phyloP scores from a whole-genome alignment of 345 rosid species.

The Linum usitatissimum region DNA sequence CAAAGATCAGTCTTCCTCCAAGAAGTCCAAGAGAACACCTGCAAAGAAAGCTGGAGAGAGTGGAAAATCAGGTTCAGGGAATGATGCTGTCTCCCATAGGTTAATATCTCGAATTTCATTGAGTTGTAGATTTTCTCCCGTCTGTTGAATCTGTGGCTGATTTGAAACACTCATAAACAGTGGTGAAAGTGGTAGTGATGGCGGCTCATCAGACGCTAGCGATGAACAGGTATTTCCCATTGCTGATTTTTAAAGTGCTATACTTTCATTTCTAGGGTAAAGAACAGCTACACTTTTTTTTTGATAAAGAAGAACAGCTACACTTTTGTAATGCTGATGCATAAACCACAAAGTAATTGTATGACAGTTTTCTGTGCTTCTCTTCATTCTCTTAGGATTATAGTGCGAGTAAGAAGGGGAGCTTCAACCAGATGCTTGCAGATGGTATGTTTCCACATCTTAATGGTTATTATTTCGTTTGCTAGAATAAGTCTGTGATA shows the following conservation, averaged over 20 bases:
- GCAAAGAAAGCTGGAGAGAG: constrained; percentile 52
- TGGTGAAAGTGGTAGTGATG: constrained; percentile 82
- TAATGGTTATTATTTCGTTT: constrained; percentile 1
- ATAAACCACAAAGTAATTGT: neutral
- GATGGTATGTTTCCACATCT: constrained; percentile 42
- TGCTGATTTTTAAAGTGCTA: neutral
- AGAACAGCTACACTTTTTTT: neutral
- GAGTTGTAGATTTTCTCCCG: neutral
- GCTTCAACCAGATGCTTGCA: constrained; percentile 71
- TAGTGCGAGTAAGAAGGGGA: constrained; percentile 47
- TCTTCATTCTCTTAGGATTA: constrained; percentile 34
- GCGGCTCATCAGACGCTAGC: constrained; percentile 84
- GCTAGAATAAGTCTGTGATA: constrained; percentile 13
- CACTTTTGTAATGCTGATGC: neutral
- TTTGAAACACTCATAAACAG: constrained; percentile 32
- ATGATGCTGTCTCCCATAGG: constrained; percentile 83
- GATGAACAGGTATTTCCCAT: constrained; percentile 54
- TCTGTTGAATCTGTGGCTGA: constrained; percentile 8
- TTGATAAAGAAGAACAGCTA: neutral
- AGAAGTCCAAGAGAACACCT: constrained; percentile 50
- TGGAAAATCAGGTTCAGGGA: constrained; percentile 82
- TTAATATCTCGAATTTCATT: constrained; percentile 10
- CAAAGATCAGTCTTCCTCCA: constrained; percentile 49
- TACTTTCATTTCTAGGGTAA: neutral
- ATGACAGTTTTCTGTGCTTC: constrained; percentile 4